These are phyloP conservation scores for Boechera stricta DNA, from an alignment of 345 rosid genomes.

Conservation along the genomic window DNA sequence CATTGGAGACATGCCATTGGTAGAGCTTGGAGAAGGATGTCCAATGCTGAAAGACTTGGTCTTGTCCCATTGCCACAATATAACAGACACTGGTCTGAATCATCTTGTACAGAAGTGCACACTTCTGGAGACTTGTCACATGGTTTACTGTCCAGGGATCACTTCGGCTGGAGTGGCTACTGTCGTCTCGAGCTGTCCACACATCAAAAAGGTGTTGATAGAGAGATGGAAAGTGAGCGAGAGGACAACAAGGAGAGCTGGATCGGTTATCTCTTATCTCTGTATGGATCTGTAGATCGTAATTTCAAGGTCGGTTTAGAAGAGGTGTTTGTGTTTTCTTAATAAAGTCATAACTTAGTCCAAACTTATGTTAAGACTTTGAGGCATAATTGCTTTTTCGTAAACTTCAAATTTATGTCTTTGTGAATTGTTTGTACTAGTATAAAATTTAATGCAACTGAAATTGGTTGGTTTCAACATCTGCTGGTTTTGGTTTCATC, in stretches of 20 bases:
- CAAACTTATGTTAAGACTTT: not conserved
- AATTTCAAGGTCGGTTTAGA: slow-evolving; percentile 3
- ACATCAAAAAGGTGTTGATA: slow-evolving; percentile 76
- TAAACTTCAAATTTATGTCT: not conserved
- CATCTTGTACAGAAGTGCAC: slow-evolving; percentile 71
- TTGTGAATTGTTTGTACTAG: not conserved
- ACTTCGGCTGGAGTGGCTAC: slow-evolving; percentile 85
- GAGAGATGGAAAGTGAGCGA: slow-evolving; percentile 91
- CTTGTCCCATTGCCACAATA: slow-evolving; percentile 81
- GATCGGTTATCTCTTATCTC: slow-evolving; percentile 73
- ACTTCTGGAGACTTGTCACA: slow-evolving; percentile 75
- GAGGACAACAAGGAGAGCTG: slow-evolving; percentile 80
- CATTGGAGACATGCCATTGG: slow-evolving; percentile 76
- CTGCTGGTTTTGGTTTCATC: too few relatives aligned
- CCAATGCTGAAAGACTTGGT: slow-evolving; percentile 75
- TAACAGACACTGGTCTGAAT: slow-evolving; percentile 75
- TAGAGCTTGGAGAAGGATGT: slow-evolving; percentile 87
- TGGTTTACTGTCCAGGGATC: slow-evolving; percentile 80
- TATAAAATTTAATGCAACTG: not conserved
- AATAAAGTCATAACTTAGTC: not conserved
- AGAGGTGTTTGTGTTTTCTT: not conserved
- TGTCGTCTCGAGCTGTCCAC: slow-evolving; percentile 77
- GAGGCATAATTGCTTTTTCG: not conserved
- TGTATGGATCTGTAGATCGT: slow-evolving; percentile 65
- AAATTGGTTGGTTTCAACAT: too few relatives aligned